Evolutionary conservation across 441 rosid genomes (phyloP).

Genomic region (Populus hybrid): DNA sequence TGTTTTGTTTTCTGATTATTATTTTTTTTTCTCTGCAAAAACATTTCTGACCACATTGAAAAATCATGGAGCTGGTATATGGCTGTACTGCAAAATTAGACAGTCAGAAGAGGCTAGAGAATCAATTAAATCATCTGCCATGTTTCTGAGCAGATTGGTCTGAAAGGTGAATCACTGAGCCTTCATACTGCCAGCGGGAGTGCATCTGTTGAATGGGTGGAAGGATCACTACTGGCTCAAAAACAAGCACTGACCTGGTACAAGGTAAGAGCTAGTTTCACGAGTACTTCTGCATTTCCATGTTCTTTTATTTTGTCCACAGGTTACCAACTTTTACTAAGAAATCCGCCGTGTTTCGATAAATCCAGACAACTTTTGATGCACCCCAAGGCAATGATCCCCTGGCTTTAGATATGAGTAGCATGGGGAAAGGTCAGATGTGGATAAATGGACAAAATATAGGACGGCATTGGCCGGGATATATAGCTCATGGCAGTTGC

Average conservation of each 20-base stretch:
- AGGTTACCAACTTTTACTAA: neutral
- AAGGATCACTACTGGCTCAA: conserved; percentile 56
- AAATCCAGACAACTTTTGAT: conserved; percentile 64
- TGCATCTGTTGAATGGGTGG: conserved; percentile 79
- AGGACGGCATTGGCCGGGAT: conserved; percentile 96
- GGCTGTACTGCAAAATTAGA: neutral
- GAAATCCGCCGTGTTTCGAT: neutral
- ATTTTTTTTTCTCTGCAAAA: neutral
- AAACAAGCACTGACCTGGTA: conserved; percentile 93
- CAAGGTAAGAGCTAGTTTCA: conserved; percentile 44
- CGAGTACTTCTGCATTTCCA: neutral
- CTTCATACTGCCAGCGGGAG: conserved; percentile 87
- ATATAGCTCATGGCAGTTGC: conserved; percentile 75
- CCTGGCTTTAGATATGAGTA: conserved; percentile 81
- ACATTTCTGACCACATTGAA: neutral
- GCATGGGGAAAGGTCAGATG: conserved; percentile 95
- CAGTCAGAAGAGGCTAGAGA: neutral
- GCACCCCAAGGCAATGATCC: conserved; percentile 83
- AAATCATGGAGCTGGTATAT: neutral
- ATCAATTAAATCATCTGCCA: neutral
- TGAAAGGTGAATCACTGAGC: conserved; percentile 74
- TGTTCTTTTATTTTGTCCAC: neutral
- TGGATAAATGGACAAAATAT: conserved; percentile 92
- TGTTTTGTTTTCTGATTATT: conserved; percentile 16
- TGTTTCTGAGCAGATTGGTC: conserved; percentile 44